Evolutionary conservation across 306 rosid species (phyloP).

Genomic region (Quercus agrifolia): DNA sequence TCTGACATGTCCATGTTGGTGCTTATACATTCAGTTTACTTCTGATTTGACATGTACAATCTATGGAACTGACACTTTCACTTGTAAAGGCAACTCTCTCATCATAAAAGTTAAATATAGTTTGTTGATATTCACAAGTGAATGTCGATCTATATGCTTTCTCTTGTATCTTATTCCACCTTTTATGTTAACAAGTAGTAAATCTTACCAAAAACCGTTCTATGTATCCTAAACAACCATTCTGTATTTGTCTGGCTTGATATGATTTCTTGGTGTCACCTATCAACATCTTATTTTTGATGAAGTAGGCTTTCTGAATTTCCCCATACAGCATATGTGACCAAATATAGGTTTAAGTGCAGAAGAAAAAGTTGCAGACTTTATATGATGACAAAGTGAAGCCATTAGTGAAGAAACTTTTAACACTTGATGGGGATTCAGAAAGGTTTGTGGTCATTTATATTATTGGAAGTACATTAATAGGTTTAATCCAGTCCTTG

Average conservation of each 20-base stretch:
- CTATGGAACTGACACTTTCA: not conserved
- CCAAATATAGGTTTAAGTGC: conserved; percentile 36
- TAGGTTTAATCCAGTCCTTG: not conserved
- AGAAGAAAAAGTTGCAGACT: conserved; percentile 72
- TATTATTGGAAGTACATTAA: not conserved
- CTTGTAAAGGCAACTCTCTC: not conserved
- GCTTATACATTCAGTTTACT: not conserved
- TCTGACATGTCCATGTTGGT: not conserved
- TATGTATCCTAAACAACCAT: not conserved
- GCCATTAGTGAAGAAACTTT: conserved; percentile 63
- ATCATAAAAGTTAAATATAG: not conserved
- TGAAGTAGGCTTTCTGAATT: conserved; percentile 10
- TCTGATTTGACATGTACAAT: not conserved
- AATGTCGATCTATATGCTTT: not conserved
- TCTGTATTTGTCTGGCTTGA: conserved; percentile 3
- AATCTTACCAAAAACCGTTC: not conserved
- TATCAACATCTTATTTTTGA: not conserved
- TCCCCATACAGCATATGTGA: conserved; percentile 17
- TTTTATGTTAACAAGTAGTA: not conserved
- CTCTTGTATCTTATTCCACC: conserved; percentile 8
- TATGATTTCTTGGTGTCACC: conserved; percentile 10
- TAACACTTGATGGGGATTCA: conserved; percentile 56
- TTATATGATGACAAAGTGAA: conserved; percentile 72
- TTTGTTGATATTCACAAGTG: not conserved
- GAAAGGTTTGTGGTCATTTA: conserved; percentile 52